Evolutionary conservation across 805 yeast species (phyloP), one percentile per base, ranked within the genome.

Genomic region (Monosporozyma aerobia): DNA sequence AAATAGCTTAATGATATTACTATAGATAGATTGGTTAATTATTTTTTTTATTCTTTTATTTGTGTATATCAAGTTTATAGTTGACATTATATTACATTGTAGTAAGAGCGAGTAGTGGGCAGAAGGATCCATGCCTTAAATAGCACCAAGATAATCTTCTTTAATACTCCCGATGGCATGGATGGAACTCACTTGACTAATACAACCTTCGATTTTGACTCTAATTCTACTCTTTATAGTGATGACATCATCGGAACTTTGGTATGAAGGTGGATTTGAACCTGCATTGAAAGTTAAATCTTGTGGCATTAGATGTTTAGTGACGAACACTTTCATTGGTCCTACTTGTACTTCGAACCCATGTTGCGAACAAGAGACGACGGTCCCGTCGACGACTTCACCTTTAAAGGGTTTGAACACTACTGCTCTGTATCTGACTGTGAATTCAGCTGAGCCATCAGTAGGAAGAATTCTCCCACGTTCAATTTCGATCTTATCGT

Each of bases 331-430:
- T 25, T 90, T 83, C 67, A 94, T 75, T 14, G 99, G 99, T 0
- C 99, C 99, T 30, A 94, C 99, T 69, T 94, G 97, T 40, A 96
- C 98, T 68, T 94, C 94, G 59, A 94, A 89, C 8, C 99, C 99
- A 84, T 92, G 86, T 64, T 81, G 89, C 69, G 86, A 89, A 48
- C 95, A 97, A 33, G 88, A 87, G 13, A 96, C 87, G 14, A 94
- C 98, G 25, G 92, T 83, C 5, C 95, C 99, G 69, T 94, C 99
- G 27, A 94, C 98, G 7, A 94, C 99, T 71, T 94, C 99, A 37
- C 98, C 99, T 72, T 94, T 94, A 73, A 94, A 94, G 4, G 99
- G 99, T 64, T 92, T 87, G 95, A 97, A 94, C 35, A 94, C 97
- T 50, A 94, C 90, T 0, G 99, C 99, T 60, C 96, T 77, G 69